Percentiles rank a stretch among this genome's conserved stretches.
Conservation (phyloP, 2,329 filamentous ascomycete species). For the Mariannaea sp. region DNA sequence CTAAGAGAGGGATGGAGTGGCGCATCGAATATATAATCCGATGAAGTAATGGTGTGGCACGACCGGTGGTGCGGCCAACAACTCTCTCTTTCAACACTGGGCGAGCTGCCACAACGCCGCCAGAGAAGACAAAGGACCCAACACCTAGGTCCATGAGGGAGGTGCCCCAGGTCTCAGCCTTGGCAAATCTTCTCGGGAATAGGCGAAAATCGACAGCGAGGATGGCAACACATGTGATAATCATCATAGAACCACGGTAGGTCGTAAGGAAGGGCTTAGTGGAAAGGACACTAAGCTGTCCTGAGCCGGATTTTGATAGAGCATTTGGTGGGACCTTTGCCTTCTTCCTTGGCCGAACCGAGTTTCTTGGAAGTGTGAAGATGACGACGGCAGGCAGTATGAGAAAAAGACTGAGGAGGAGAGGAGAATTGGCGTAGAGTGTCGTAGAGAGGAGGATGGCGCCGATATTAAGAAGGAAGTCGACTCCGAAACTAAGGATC, state of each 20-base stretch:
- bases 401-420: constrained; percentile 76
- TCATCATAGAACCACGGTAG: constrained; percentile 90
- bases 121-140: constrained; percentile 95
- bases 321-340: constrained; percentile 51
- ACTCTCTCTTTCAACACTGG: constrained; percentile 73
- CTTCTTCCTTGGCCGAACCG: constrained; percentile 49
- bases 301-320: constrained; percentile 42
- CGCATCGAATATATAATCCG: constrained; percentile 71
- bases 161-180: constrained; percentile 98
- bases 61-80: constrained; percentile 55
- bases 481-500: constrained; percentile 68
- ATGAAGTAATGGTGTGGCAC: constrained; percentile 53
- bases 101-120: constrained; percentile 86
- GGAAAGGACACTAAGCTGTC: constrained; percentile 59
- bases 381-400: constrained; percentile 71
- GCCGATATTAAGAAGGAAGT: constrained; percentile 86
- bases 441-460: constrained; percentile 85
- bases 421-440: constrained; percentile 75
- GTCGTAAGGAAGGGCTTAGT: constrained; percentile 91
- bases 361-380: constrained; percentile 54
- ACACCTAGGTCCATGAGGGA: constrained; percentile 99
- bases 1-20: constrained; percentile 81
- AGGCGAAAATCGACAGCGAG: constrained; percentile 95
- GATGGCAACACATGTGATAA: constrained; percentile 87
- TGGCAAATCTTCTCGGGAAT: constrained; percentile 93